Evolutionary conservation across 805 yeast genomes (phyloP), one percentile per base, ranked within the genome.

Genomic region (Candida peoriensis): DNA sequence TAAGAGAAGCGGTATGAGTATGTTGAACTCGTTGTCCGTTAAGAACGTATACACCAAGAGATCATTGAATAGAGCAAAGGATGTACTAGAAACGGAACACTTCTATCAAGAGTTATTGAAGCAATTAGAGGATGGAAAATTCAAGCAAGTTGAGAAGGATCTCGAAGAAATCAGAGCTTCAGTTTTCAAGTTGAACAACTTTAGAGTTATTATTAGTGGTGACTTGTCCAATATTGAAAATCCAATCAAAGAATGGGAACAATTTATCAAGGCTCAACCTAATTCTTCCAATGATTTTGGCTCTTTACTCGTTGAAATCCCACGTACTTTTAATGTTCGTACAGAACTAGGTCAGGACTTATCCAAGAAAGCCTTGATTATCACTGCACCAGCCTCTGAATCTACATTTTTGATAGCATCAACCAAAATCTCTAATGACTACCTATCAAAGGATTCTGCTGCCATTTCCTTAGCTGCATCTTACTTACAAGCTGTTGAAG

Each of bases 401-500:
- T 81, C 96, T 0, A 72, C 90, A 5, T 83, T 75, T 50, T 62
- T 87, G 60, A 63, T 72, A 17, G 54, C 83, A 1, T 58, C 77
- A 6, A 69, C 95, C 0, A 63, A 62, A 2, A 74, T 82, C 11
- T 86, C 90, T 2, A 62, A 69, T 2, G 67, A 64, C 37, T 78
- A 72, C 44, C 48, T 57, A 11, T 68, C 76, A 31, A 63, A 66
- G 15, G 96, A 89, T 47, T 65, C 78, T 20, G 78, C 82, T 33
- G 81, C 79, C 18, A 67, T 90, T 26, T 71, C 81, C 0, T 68
- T 89, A 19, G 85, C 88, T 6, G 70, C 81, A 6, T 88, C 83
- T 36, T 82, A 78, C 48, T 64, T 93, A 37, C 83, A 81, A 44
- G 82, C 87, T 24, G 87, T 86, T 14, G 98, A 93, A 57, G 98